Conservation (phyloP, 129 eudicot genomes). For the Lactuca sativa region DNA sequence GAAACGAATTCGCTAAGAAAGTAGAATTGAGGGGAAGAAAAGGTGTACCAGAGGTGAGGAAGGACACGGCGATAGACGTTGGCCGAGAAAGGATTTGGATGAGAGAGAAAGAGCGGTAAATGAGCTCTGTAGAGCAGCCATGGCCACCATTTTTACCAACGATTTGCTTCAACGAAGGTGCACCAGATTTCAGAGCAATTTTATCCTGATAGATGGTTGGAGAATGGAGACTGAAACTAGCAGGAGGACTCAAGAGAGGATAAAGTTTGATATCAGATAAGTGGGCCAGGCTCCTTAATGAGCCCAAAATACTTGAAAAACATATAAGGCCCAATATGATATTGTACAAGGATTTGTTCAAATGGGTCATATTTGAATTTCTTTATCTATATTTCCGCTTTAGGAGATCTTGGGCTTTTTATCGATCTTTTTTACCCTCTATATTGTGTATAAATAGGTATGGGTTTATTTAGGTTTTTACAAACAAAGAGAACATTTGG, state of each 20-base stretch:
- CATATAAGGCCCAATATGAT: background rate
- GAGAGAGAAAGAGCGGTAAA: conserved; percentile 78
- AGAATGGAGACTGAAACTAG: background rate
- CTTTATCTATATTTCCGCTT: too few relatives aligned
- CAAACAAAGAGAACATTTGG: too few relatives aligned
- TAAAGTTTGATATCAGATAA: conserved; percentile 9
- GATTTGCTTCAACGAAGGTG: conserved; percentile 4
- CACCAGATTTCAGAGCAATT: conserved; percentile 19
- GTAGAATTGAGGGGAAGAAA: conserved; percentile 1
- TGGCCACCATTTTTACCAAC: conserved; percentile 42
- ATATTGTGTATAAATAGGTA: too few relatives aligned
- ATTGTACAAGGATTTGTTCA: too few relatives aligned
- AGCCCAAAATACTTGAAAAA: background rate
- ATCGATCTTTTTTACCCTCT: too few relatives aligned
- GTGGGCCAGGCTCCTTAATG: conserved; percentile 15
- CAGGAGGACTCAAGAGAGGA: conserved; percentile 7
- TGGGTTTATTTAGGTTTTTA: too few relatives aligned
- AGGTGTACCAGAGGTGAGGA: conserved; percentile 44
- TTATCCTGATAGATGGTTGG: conserved; percentile 1
- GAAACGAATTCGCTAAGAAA: background rate
- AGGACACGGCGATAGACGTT: conserved; percentile 55
- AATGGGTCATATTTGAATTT: too few relatives aligned
- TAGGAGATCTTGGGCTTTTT: too few relatives aligned
- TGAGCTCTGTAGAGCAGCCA: conserved; percentile 82
- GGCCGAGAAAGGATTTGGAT: conserved; percentile 70